Conservation (phyloP, 2,329 filamentous ascomycete species). For the Phialophora macrospora region DNA sequence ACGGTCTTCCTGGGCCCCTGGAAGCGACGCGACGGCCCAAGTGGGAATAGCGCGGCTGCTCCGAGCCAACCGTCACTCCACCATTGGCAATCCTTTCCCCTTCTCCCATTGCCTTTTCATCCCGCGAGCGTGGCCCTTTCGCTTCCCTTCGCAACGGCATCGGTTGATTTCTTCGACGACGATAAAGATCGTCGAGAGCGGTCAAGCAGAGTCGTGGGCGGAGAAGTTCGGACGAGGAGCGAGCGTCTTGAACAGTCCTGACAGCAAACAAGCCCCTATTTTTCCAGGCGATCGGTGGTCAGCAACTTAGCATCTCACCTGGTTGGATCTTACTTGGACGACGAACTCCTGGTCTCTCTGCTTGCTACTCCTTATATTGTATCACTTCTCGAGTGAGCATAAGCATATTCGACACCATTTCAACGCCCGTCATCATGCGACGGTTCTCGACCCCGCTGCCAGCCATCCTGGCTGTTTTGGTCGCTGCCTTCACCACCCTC, state of each 20-base stretch:
- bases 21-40: background rate
- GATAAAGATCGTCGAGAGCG: background rate
- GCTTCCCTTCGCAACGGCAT: background rate
- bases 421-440: constrained; percentile 15
- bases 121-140: background rate
- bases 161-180: background rate
- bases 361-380: background rate
- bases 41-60: background rate
- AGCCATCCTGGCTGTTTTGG: constrained; percentile 23
- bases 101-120: background rate
- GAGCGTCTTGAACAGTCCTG: background rate
- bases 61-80: background rate
- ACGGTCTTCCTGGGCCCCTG: no score
- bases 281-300: background rate
- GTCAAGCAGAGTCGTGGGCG: background rate
- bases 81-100: background rate
- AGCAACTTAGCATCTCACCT: background rate
- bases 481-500: constrained; percentile 13
- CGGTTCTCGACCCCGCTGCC: constrained; percentile 11
- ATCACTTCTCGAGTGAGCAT: background rate
- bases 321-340: background rate
- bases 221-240: background rate
- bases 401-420: background rate
- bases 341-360: background rate
- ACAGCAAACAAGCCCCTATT: constrained; percentile 2